Conservation (phyloP, 352 stramenopile genomes). For the Globisporangium carolinianum region DNA sequence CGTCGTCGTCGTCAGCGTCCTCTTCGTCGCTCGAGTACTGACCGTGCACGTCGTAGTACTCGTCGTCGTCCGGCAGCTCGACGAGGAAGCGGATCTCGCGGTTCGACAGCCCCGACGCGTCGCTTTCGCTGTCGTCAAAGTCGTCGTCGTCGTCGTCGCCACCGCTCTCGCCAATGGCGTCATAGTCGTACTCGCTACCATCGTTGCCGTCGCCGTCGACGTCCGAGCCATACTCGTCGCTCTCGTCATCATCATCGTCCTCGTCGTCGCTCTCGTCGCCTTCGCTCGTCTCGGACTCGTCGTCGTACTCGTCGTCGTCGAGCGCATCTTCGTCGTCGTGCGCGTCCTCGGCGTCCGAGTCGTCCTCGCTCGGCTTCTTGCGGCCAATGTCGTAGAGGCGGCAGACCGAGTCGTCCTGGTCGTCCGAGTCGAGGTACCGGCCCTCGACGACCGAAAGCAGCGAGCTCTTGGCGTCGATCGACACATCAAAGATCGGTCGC, state of each 20-base stretch:
- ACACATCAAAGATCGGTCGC: conserved; percentile 67
- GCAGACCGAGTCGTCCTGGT: conserved; percentile 74
- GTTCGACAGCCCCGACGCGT: conserved; percentile 30
- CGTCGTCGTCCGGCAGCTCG: conserved; percentile 53
- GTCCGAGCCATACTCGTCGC: conserved; percentile 38
- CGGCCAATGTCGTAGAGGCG: conserved; percentile 85
- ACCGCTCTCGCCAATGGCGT: conserved; percentile 22
- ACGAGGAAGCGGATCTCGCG: conserved; percentile 65
- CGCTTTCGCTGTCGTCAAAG: conserved; percentile 17
- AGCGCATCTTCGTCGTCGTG: conserved; percentile 60
- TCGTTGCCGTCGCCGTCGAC: conserved; percentile 18
- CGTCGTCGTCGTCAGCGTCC: conserved; percentile 52
- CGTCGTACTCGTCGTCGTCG: conserved; percentile 76
- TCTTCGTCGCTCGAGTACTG: conserved; percentile 78
- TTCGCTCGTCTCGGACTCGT: conserved; percentile 43
- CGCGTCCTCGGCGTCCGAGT: conserved; percentile 81
- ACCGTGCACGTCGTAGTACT: conserved; percentile 65
- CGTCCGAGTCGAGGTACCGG: conserved; percentile 51
- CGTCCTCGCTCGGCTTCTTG: conserved; percentile 78
- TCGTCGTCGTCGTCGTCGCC: conserved; percentile 27
- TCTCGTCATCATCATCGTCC: conserved; percentile 26
- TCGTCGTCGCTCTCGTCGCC: conserved; percentile 37
- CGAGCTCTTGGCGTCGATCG: conserved; percentile 56
- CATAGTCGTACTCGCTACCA: conserved; percentile 31
- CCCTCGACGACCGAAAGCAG: conserved; percentile 70